Percentiles rank a stretch among this genome's conserved stretches.
Evolutionary conservation across 176 grass and related monocot genomes (phyloP).

Genomic region (Tuctoria greenei): DNA sequence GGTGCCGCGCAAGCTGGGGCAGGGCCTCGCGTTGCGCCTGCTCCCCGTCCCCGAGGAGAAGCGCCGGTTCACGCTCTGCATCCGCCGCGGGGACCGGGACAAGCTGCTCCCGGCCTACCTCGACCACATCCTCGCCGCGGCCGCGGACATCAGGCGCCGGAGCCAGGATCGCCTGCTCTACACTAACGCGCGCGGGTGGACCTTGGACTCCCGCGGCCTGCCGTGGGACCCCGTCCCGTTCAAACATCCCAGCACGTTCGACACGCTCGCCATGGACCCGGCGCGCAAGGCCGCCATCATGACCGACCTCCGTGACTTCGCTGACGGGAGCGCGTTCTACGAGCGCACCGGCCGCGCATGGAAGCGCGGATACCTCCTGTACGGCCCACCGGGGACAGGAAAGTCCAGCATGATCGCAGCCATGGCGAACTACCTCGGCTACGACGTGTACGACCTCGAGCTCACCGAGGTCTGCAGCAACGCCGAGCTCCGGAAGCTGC

Average conservation of each 20-base stretch:
- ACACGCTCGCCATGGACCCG: conserved; percentile 91
- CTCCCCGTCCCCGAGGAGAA: conserved; percentile 97
- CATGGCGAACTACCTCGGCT: conserved; percentile 77
- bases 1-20: conserved; percentile 62
- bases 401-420: conserved; percentile 97
- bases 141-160: conserved; percentile 56
- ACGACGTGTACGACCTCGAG: conserved; percentile 90
- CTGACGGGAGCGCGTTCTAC: conserved; percentile 58
- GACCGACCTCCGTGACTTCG: conserved; percentile 75
- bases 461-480: conserved; percentile 81
- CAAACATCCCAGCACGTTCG: conserved; percentile 90
- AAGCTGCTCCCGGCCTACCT: conserved; percentile 69
- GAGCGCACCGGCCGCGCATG: conserved; percentile 72
- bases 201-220: conserved; percentile 62
- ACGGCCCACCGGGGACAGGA: conserved; percentile 71
- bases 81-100: conserved; percentile 64
- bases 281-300: conserved; percentile 54
- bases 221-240: conserved; percentile 84
- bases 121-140: conserved; percentile 73
- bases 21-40: conserved; percentile 64
- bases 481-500: conserved; percentile 82
- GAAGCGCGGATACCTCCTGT: conserved; percentile 81
- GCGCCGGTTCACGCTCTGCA: conserved; percentile 85
- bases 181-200: conserved; percentile 70
- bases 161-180: conserved; percentile 83